These are phyloP conservation scores for Aureobasidium namibiae DNA, from an alignment of 2,329 filamentous ascomycete species.

Conservation along the genomic window DNA sequence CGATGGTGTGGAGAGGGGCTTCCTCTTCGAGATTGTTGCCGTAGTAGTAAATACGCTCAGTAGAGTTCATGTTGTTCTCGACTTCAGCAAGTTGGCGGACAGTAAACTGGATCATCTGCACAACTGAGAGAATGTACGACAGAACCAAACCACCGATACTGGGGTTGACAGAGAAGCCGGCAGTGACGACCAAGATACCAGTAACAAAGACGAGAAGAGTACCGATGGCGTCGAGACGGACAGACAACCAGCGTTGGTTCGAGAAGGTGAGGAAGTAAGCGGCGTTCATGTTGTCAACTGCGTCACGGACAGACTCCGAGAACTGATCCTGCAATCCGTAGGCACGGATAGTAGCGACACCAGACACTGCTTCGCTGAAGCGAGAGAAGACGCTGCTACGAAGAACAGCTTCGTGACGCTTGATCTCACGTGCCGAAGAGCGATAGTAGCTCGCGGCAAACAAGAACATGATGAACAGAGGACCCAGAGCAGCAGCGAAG, in stretches of 20 bases:
- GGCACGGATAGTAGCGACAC: constrained; percentile 76
- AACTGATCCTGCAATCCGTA: constrained; percentile 79
- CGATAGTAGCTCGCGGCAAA: constrained; percentile 83
- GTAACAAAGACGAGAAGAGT: constrained; percentile 78
- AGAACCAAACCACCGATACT: constrained; percentile 82
- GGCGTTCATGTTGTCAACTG: constrained; percentile 85
- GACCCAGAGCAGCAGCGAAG: constrained; percentile 62
- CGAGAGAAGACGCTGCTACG: constrained; percentile 83
- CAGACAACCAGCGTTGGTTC: constrained; percentile 87
- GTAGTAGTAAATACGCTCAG: constrained; percentile 86
- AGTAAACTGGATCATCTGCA: constrained; percentile 93
- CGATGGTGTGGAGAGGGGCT: constrained; percentile 65
- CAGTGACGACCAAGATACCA: constrained; percentile 85
- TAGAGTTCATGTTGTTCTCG: constrained; percentile 96
- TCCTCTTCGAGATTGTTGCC: constrained; percentile 81
- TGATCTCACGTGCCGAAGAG: constrained; percentile 84
- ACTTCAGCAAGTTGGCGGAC: constrained; percentile 90
- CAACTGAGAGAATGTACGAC: constrained; percentile 86
- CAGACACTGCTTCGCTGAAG: constrained; percentile 81
- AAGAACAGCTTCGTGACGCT: constrained; percentile 84
- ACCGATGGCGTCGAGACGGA: constrained; percentile 77
- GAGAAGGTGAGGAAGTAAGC: constrained; percentile 94
- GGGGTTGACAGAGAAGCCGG: constrained; percentile 74
- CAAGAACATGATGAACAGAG: constrained; percentile 68
- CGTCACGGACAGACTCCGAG: constrained; percentile 55